phyloP scores from a whole-genome alignment of 495 filamentous ascomycete species.

The Chaetomium cochliodes region DNA sequence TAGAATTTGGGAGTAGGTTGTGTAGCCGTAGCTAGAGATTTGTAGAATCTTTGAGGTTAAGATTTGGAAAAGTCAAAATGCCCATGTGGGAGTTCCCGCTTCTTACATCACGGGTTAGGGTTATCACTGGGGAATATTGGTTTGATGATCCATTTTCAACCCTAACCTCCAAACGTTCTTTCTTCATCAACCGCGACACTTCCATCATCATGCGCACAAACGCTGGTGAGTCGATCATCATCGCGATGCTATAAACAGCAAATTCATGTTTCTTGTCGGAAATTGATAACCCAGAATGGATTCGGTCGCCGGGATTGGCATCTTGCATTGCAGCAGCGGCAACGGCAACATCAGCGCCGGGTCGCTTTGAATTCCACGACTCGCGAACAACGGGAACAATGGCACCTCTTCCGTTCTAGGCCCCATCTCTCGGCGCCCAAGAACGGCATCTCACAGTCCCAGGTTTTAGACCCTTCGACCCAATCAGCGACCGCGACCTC shows the following conservation, averaged over 20 bases:
- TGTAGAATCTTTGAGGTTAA: not conserved
- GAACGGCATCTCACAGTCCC: slow-evolving; percentile 30
- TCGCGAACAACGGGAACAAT: slow-evolving; percentile 7
- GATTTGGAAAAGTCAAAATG: not conserved
- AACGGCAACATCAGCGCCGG: not conserved
- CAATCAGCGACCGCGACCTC: slow-evolving; percentile 29
- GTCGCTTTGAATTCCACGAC: slow-evolving; percentile 4
- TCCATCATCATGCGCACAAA: too few relatives aligned
- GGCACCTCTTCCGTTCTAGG: slow-evolving; percentile 13
- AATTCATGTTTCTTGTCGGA: slow-evolving; percentile 2
- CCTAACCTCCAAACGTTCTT: not conserved
- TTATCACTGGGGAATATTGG: not conserved
- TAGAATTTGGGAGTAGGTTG: not conserved
- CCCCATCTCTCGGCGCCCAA: slow-evolving; percentile 14
- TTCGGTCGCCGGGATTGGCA: slow-evolving; percentile 5
- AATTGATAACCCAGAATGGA: slow-evolving; percentile 11
- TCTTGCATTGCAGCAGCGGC: slow-evolving; percentile 4
- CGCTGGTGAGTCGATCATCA: not conserved
- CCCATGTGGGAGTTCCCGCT: too few relatives aligned
- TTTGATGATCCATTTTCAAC: not conserved
- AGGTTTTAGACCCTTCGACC: slow-evolving; percentile 22
- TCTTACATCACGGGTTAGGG: not conserved
- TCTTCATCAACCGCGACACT: not conserved
- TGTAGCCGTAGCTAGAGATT: too few relatives aligned
- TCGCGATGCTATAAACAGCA: not conserved